Evolutionary conservation across 768 basidiomycete genomes (phyloP), one percentile per base, ranked within the genome.

Genomic region (Kwoniella newhampshirensis): DNA sequence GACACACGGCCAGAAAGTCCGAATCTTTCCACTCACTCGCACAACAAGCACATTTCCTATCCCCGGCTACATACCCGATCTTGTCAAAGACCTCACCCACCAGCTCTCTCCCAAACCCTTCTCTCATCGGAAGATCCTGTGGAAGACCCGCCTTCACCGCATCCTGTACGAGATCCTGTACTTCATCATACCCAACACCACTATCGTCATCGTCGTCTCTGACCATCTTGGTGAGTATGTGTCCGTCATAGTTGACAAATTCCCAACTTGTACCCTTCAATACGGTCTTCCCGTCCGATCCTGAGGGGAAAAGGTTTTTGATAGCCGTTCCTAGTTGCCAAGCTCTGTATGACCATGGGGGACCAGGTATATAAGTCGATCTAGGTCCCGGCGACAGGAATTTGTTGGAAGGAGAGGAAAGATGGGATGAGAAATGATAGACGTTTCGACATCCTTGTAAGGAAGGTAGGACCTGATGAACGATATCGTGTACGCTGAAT

Each of bases 151-250:
- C 32, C 27, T 27, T 58, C 18, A 67, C 41, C 6, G 32, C 26
- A 11, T 32, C 51, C 36, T 48, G 41, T 1, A 67, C 49, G 26
- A 62, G 27, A 20, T 32, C 37, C 17, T 39, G 23, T 1, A 59
- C 65, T 32, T 67, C 59, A 9, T 50, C 47, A 15, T 50, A 49
- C 12, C 54, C 58, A 8, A 67, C 64, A 18, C 64, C 62, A 23
- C 27, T 52, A 32, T 62, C 51, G 41, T 63, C 65, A 28, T 67
- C 65, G 51, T 67, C 65, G 41, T 67, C 65, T 39, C 58, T 40
- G 11, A 28, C 28, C 30, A 43, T n/a, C 36, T 67, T 67, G 4
- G 57, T 60, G 15, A 60, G 26, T 15, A 67, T 46, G 32, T 67
- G 65, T 4, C 62, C 62, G 9, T 51, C 23, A 4, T 55, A 28